Evolutionary conservation across 305 asterid species (phyloP), one percentile per base, ranked within the genome.

Genomic region (Nicotiana rustica): DNA sequence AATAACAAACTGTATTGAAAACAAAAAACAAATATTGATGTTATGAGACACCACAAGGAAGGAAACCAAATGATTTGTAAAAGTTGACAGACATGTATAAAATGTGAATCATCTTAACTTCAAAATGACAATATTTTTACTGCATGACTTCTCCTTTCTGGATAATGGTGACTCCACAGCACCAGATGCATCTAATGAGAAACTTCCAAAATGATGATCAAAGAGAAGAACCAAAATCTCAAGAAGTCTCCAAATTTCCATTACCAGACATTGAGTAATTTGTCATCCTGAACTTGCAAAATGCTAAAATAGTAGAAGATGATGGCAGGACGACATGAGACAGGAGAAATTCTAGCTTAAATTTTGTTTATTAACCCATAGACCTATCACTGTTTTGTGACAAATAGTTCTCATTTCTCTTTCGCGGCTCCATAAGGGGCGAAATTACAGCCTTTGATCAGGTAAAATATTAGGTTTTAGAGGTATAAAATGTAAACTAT

Each of bases 221-320:
- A 44, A 69, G 12, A 70, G 78, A 70, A 70, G 78, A 70, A 70
- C 44, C 78, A 70, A 70, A 19, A 38, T 10, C 60, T 19, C 18
- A 41, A 41, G 18, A 70, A 38, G 33, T 69, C 25, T 35, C 57
- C 35, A 38, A 69, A 9, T 0, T 18, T 61, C 60, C 5, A 7
- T 18, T 18, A 69, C 6, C 61, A 44, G 5, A 19, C 56, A 70
- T 70, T 2, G 78, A 70, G 13, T 41, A 18, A 0, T 12, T 69
- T 70, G 8, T 19, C 0, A 71, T 12, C 38, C 78, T 44, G 60
- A 0, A 44, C 60, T 44, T 5, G 78, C 10, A 19, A 41, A 36
- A 44, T 41, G 59, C 78, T 10, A 41, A 12, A 9, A 38, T 70
- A n/a, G 17, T 9, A 36, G 56, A 36, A 68, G 17, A 68, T 41